Base-by-base conservation (phyloP, 2,329 filamentous ascomycete genomes). In the Didymellaceae sp. region DNA sequence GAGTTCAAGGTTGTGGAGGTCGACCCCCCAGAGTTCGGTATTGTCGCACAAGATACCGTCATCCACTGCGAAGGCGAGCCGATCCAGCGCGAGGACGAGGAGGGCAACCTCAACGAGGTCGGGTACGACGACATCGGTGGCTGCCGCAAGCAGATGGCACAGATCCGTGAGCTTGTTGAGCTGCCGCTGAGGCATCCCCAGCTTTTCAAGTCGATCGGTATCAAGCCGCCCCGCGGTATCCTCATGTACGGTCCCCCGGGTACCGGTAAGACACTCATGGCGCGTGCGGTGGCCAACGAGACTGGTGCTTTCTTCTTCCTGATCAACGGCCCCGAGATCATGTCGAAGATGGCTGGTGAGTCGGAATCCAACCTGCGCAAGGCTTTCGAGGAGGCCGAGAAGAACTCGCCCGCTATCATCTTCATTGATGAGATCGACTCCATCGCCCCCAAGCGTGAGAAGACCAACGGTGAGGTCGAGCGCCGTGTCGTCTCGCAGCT, bases 291-390 rank as follows among this genome's bases (percentile, higher is more conserved):
- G 48, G 94, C 94, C 77, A 97, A 97, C 79, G 94, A 97, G 82
- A 97, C 94, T 25, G 94, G 94, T 68, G 93, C 93, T 39, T 97
- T 97, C 82, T 99, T 99, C 82, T 97, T 99, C 86, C 80, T 97
- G 58, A 97, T 99, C 85, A 97, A 97, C 78, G 93, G 94, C 60
- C 94, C 94, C 43, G 94, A 97, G 76, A 97, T 99, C 80, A 97
- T 99, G 94, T 97, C 93, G 52, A 97, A 97, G 86, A 97, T 97
- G 94, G 94, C 94, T 53, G 94, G 94, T 85, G 94, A 99, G 78
- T 97, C 94, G 52, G 94, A 97, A 77, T 97, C 93, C 53, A 97
- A 97, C 76, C 78, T 99, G 63, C 89, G 94, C 68, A 97, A 97
- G 80, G 94, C 94, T n/a, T 99, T 99, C 68, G 94, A 97, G 76